Percentiles rank a stretch among this genome's conserved stretches.
Conservation (phyloP, 2,329 filamentous ascomycete genomes). For the Aulographum hederae region DNA sequence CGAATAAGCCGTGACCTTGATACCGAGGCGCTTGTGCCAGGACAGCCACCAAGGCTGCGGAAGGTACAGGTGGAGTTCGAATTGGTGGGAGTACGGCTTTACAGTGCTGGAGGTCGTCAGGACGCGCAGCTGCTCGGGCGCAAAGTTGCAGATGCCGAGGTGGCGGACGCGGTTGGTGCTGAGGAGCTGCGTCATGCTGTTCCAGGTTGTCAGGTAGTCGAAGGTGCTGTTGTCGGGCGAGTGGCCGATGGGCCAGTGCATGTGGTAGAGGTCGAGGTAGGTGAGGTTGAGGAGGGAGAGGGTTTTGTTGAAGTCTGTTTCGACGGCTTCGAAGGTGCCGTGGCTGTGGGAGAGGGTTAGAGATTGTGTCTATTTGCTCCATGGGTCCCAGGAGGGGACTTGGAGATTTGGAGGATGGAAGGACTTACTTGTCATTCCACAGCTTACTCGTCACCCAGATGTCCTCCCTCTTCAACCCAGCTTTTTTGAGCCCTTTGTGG, state of each 20-base stretch:
- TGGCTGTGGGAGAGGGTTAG: too few relatives aligned
- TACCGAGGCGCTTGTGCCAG: constrained; percentile 1
- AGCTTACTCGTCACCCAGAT: constrained; percentile 21
- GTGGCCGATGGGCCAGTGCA: constrained; percentile 17
- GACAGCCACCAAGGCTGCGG: background rate
- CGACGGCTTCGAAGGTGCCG: too few relatives aligned
- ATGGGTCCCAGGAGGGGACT: too few relatives aligned
- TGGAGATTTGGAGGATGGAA: too few relatives aligned
- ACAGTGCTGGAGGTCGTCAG: constrained; percentile 2
- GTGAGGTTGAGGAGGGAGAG: constrained; percentile 18
- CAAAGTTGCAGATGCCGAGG: constrained; percentile 5
- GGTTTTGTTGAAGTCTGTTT: constrained; percentile 6
- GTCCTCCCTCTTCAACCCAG: constrained; percentile 15
- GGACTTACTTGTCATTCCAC: constrained; percentile 14
- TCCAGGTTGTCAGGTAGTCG: constrained; percentile 2
- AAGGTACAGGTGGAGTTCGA: constrained; percentile 3
- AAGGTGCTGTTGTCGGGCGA: background rate
- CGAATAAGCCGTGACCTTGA: constrained; percentile 2
- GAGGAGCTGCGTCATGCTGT: constrained; percentile 4
- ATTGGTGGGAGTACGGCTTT: constrained; percentile 1
- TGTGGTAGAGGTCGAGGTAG: constrained; percentile 22
- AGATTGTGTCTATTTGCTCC: too few relatives aligned
- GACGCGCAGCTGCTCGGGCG: background rate
- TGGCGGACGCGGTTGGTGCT: background rate
- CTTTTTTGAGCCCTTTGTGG: constrained; percentile 14